A percentile compares a stretch with the other conserved stretches of the same genome.
These are phyloP conservation scores for Persicaria tinctoria DNA, from an alignment of 148 eudicot species.

Conservation along the genomic window DNA sequence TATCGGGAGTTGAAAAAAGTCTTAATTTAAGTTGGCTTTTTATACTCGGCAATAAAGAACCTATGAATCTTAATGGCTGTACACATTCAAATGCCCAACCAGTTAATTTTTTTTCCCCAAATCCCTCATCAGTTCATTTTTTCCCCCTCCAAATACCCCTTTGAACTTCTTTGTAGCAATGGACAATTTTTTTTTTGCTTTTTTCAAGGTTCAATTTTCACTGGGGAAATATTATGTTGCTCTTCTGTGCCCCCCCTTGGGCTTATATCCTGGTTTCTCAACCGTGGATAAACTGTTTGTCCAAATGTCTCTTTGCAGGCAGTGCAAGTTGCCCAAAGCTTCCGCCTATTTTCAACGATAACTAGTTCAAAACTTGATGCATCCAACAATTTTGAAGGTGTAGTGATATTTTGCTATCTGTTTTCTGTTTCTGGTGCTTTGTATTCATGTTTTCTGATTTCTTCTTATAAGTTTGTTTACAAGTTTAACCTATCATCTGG, in stretches of 20 bases:
- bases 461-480: neutral
- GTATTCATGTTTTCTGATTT: neutral
- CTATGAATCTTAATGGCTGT: neutral
- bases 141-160: no score
- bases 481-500: neutral
- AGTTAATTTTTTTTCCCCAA: no score
- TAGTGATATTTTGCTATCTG: conserved; percentile 11
- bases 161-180: no score
- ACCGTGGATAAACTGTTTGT: neutral
- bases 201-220: no score
- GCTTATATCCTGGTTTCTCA: no score
- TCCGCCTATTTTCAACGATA: conserved; percentile 78
- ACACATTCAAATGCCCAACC: neutral
- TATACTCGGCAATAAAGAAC: neutral
- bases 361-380: conserved; percentile 57
- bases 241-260: no score
- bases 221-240: no score
- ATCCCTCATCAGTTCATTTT: no score
- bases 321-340: conserved; percentile 61
- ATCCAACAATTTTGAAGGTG: conserved; percentile 51
- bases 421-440: conserved; percentile 5
- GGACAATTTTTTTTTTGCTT: no score
- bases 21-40: neutral
- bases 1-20: neutral
- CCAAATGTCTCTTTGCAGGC: conserved; percentile 44